Base-by-base conservation (phyloP, 257 asterid genomes). In the Galeopsis tetrahit region DNA sequence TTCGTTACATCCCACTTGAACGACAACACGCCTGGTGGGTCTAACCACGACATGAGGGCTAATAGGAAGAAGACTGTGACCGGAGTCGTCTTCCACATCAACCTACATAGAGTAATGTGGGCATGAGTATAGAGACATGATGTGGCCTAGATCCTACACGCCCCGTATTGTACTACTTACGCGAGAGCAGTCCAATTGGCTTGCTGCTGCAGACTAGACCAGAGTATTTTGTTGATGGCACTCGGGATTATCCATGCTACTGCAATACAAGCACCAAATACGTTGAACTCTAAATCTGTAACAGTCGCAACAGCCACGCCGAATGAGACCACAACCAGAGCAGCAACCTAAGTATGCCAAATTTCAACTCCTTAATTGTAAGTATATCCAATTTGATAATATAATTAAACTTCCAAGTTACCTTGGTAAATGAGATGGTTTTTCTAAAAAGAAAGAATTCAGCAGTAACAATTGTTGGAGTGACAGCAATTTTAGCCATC, bases 401-500 rank as follows among this genome's bases (percentile, higher is more conserved):
- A n/a, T 21, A 31, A 31, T 35, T n/a, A 73, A 74, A 10, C 28
- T 17, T 8, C 32, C 32, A 63, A n/a, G 46, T 34, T 32, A 85
- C 97, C 91, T 88, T 90, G 63, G 78, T 63, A 58, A 84, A 78
- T 2, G 97, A 87, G 34, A 88, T 63, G 4, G 61, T 75, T 81
- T 83, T 92, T 60, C 74, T 66, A 84, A 76, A 92, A 42, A 92
- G 91, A 63, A 84, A 5, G 68, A 88, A 92, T 66, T 92, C 97
- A 2, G 95, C 93, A 8, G 84, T 66, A 32, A 90, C 98, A 35
- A 92, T 90, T 67, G 97, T 90, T 32, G 98, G 96, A 65, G 97
- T 92, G 78, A 92, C 97, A 1, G 96, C 96, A 68, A 90, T 92
- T 74, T 92, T 92, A 28, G 98, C 96, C 98, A 90, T 92, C 87